A percentile compares a stretch with the other conserved stretches of the same genome.
Evolutionary conservation across 2,329 filamentous ascomycete species (phyloP).

Genomic region (Paraphaeosphaeria sporulosa): DNA sequence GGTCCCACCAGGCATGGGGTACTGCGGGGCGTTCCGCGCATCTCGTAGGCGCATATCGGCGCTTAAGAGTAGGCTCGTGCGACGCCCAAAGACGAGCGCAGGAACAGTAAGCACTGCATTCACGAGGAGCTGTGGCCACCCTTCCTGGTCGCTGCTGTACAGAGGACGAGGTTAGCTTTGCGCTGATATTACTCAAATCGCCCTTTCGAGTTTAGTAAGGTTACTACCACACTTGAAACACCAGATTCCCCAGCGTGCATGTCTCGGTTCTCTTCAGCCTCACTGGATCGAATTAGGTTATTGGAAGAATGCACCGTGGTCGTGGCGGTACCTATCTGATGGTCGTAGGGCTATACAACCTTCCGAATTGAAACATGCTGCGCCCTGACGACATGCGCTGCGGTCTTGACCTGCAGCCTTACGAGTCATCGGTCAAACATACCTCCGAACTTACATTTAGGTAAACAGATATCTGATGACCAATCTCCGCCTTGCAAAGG

Average conservation of each 20-base stretch:
- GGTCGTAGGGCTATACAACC: neutral
- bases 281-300: neutral
- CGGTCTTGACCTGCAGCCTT: conserved; percentile 3
- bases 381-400: neutral
- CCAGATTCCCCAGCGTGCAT: neutral
- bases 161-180: neutral
- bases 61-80: neutral
- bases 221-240: neutral
- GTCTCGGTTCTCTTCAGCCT: neutral
- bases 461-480: neutral
- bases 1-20: neutral
- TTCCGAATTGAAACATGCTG: neutral
- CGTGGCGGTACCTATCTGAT: neutral
- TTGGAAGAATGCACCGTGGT: neutral
- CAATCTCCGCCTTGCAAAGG: neutral
- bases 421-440: neutral
- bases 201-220: neutral
- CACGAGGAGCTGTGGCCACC: neutral
- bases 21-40: conserved; percentile 13
- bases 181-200: neutral
- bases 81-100: neutral
- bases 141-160: neutral
- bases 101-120: neutral
- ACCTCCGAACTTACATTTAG: neutral
- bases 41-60: neutral